These are phyloP conservation scores for Didymella keratinophila DNA, from an alignment of 2,329 filamentous ascomycete species.

Conservation along the genomic window DNA sequence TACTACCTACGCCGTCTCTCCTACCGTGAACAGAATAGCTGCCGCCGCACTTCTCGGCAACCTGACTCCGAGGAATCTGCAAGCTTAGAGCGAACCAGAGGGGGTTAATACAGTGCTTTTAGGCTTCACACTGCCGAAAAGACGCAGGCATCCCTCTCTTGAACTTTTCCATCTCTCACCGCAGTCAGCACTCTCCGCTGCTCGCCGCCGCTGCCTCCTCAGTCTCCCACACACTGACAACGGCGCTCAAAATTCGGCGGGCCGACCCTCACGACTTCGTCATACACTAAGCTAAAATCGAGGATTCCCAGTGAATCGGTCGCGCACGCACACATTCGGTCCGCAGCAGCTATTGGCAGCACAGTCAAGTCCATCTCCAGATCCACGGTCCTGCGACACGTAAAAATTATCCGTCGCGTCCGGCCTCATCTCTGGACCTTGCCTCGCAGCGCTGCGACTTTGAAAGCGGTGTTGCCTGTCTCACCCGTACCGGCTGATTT, in stretches of 20 bases:
- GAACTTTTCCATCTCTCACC: conserved; percentile 9
- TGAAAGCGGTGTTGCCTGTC: conserved; percentile 24
- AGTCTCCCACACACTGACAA: conserved; percentile 22
- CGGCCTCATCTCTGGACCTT: conserved; percentile 17
- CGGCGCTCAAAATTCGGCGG: conserved; percentile 37
- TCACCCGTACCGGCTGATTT: conserved; percentile 25
- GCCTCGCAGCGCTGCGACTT: conserved; percentile 30
- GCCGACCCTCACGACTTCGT: conserved; percentile 43
- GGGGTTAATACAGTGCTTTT: conserved; percentile 29
- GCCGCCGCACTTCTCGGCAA: conserved; percentile 36
- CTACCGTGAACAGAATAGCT: conserved; percentile 35
- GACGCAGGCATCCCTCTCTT: conserved; percentile 9
- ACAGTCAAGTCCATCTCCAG: conserved; percentile 2
- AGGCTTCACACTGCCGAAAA: conserved; percentile 14
- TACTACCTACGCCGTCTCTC: conserved; percentile 12
- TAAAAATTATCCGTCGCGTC: conserved; percentile 34
- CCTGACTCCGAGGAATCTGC: conserved; percentile 31
- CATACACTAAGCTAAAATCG: conserved; percentile 39
- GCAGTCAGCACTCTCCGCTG: conserved; percentile 11
- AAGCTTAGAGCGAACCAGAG: conserved; percentile 32
- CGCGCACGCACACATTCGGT: conserved; percentile 23
- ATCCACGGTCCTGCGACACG: conserved; percentile 25
- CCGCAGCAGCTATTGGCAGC: conserved; percentile 5
- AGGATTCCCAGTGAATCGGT: conserved; percentile 34
- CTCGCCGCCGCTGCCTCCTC: conserved; percentile 13